phyloP scores from a whole-genome alignment of 257 asterid genomes.

The Solanum gracilifrons region DNA sequence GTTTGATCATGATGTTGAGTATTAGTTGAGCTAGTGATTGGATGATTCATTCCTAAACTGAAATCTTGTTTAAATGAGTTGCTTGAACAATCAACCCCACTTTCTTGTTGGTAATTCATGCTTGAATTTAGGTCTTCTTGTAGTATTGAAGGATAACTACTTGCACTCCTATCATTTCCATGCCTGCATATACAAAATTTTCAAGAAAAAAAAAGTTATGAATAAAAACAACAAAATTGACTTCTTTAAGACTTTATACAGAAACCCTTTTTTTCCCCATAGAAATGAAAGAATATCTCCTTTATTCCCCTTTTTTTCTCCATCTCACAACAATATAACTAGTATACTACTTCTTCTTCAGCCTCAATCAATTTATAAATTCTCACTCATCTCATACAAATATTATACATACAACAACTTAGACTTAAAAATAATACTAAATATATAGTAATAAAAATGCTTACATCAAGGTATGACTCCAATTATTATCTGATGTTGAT shows the following conservation, averaged over 20 bases:
- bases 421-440: background rate
- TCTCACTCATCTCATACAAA: background rate
- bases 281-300: background rate
- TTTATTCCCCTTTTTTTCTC: background rate
- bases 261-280: background rate
- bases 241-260: background rate
- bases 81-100: conserved; percentile 1
- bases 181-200: background rate
- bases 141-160: background rate
- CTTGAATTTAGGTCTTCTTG: conserved; percentile 5
- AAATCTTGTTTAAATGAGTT: background rate
- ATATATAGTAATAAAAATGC: background rate
- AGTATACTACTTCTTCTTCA: background rate
- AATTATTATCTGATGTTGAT: background rate
- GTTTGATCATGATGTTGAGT: background rate
- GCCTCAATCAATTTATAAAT: background rate
- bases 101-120: conserved; percentile 6
- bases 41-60: background rate
- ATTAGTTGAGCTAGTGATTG: background rate
- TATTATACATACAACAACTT: background rate
- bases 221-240: background rate
- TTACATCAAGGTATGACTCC: conserved; percentile 5
- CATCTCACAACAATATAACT: background rate
- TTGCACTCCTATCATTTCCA: background rate
- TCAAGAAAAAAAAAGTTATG: background rate